A percentile compares a stretch with the other conserved stretches of the same genome.
phyloP scores from a whole-genome alignment of 768 basidiomycete species.

The Tulasnella sp. region DNA sequence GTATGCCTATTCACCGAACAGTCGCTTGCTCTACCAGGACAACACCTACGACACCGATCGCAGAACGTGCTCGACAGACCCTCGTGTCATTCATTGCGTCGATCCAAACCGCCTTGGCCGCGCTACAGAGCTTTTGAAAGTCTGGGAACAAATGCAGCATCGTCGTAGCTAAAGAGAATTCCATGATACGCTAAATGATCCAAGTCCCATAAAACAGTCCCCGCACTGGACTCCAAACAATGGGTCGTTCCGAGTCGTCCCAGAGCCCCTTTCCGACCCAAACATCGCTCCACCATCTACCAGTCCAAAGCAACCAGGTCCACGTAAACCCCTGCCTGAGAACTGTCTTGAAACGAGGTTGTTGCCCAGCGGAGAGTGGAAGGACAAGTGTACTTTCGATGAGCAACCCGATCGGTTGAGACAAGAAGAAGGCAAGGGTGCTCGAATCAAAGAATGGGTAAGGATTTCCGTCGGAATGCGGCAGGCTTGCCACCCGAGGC shows the following conservation, averaged over 20 bases:
- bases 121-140: background rate
- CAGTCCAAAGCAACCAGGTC: constrained; percentile 15
- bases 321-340: background rate
- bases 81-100: constrained; percentile 7
- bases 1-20: background rate
- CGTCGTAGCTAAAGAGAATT: background rate
- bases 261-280: constrained; percentile 14
- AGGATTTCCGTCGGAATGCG: background rate
- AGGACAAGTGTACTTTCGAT: constrained; percentile 11
- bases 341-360: background rate
- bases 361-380: background rate
- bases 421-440: constrained; percentile 16
- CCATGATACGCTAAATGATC: background rate
- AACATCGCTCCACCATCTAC: constrained; percentile 15
- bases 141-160: background rate
- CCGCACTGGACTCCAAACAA: constrained; percentile 13
- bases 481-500: no score
- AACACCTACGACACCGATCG: background rate
- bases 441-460: constrained; percentile 5
- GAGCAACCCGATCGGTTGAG: constrained; percentile 15
- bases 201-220: constrained; percentile 13
- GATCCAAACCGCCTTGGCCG: constrained; percentile 1
- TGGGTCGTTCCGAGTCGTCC: constrained; percentile 3
- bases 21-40: background rate
- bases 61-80: constrained; percentile 10